Evolutionary conservation across 805 yeast genomes (phyloP).

Genomic region (Pichia deserticola): DNA sequence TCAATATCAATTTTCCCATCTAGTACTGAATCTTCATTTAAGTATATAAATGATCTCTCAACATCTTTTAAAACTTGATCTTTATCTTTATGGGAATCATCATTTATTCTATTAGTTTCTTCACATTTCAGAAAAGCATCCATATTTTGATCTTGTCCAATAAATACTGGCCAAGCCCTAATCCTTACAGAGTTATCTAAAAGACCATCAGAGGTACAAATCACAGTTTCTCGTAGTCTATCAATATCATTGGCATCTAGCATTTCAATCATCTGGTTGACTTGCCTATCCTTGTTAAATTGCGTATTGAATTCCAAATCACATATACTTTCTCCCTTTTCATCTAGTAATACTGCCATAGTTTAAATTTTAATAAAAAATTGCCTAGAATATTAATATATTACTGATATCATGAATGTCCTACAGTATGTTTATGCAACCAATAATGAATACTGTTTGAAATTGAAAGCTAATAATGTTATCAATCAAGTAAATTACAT

Average conservation of each 20-base stretch:
- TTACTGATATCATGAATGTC: no score
- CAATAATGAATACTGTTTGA: no score
- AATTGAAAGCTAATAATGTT: no score
- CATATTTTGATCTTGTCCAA: conserved; percentile 15
- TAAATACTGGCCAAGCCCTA: conserved; percentile 45
- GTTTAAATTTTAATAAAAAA: no score
- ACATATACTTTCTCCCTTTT: background rate
- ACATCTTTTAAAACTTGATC: conserved; percentile 76
- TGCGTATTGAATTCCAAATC: background rate
- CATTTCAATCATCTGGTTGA: conserved; percentile 17
- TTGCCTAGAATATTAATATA: no score
- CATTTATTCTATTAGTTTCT: background rate
- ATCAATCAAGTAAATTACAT: no score
- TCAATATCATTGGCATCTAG: conserved; percentile 22
- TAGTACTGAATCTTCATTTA: conserved; percentile 18
- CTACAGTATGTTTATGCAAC: no score
- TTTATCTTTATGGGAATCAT: conserved; percentile 54
- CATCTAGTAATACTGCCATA: background rate
- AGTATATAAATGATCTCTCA: conserved; percentile 54
- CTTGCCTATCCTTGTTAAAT: background rate
- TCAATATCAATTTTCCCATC: conserved; percentile 11
- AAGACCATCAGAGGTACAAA: conserved; percentile 40
- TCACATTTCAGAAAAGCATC: background rate
- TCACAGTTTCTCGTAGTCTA: conserved; percentile 28
- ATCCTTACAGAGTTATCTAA: conserved; percentile 34